Evolutionary conservation across 345 rosid genomes (phyloP).

Genomic region (Euphorbia lathyris): DNA sequence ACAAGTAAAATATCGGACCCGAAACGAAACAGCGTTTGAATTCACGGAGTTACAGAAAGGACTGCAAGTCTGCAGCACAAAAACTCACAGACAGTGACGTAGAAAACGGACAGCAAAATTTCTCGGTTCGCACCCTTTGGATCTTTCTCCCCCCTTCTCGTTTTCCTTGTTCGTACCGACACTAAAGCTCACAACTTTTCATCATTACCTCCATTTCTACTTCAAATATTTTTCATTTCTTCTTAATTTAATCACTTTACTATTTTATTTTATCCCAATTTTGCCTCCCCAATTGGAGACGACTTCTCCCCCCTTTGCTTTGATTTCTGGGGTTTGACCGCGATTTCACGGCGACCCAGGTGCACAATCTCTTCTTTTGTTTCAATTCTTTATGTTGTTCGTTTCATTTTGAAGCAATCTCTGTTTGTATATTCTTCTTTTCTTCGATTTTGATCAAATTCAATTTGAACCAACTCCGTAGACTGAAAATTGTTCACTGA

Average conservation of each 20-base stretch:
- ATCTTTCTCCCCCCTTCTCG: not conserved
- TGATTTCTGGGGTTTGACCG: conserved; percentile 13
- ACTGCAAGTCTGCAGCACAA: not conserved
- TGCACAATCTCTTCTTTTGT: conserved; percentile 5
- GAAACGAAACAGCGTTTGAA: conserved; percentile 5
- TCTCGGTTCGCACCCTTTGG: conserved; percentile 2
- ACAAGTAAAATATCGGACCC: too few relatives aligned
- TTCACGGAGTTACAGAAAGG: not conserved
- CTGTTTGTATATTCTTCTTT: not conserved
- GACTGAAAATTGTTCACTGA: not conserved
- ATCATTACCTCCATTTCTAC: not conserved
- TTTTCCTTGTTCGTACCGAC: conserved; percentile 22
- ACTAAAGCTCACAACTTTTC: not conserved
- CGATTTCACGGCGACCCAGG: conserved; percentile 25
- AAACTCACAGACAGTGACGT: not conserved
- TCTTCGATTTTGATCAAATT: not conserved
- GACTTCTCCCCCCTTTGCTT: not conserved
- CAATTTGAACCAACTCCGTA: not conserved
- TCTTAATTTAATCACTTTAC: not conserved
- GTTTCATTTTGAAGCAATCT: not conserved
- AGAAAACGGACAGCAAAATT: not conserved
- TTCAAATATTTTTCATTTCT: not conserved
- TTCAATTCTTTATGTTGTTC: not conserved
- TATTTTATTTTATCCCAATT: conserved; percentile 13
- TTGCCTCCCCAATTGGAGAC: conserved; percentile 28